Base-by-base conservation (phyloP, 352 stramenopile genomes). In the Aphanomyces cochlioides region DNA sequence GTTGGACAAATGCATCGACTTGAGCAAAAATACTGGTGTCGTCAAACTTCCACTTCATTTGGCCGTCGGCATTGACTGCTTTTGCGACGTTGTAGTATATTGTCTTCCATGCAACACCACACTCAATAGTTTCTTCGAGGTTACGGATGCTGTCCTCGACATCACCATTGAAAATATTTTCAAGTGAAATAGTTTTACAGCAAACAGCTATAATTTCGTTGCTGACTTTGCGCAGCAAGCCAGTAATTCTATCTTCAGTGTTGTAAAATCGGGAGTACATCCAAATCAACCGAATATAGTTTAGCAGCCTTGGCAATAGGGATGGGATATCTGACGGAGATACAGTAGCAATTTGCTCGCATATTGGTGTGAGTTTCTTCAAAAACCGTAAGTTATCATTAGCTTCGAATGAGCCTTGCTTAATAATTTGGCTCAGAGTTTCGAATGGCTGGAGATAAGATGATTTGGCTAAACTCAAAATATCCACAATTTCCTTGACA, bases 1-100 rank as follows among this genome's bases (percentile, higher is more conserved):
- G 88, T 79, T 98, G 95, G 8, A 98, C 90, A 66, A 98, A 98
- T 3, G 95, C 95, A 64, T 98, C 94, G 47, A 98, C 97, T 73
- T 98, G 90, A 1, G 95, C 95, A 71, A 98, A 98, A 71, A 98
- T 98, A 1, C 88, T 92, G 0, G 92, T 95, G 58, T 98, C 93
- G 57, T 98, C 94, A 73, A 98, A 97, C 45, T 89, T 85, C 93
- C 93, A 98, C n/a, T 74, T 68, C n/a, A 73, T 56, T 34, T 80
- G 71, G 47, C 89, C 74, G 58, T 91, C 65, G 48, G 77, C 72
- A 47, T 96, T 93, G 47, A 95, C 85, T 19, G 84, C 80, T 19
- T 73, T 78, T 1, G 74, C 74, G 0, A 84, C 81, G 69, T 81
- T 81, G 66, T 88, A 81, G 41, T 90, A 98, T 40, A 96, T 90